These are phyloP conservation scores for Solanum bulbocastanum DNA, from an alignment of 257 asterid species.

Conservation along the genomic window DNA sequence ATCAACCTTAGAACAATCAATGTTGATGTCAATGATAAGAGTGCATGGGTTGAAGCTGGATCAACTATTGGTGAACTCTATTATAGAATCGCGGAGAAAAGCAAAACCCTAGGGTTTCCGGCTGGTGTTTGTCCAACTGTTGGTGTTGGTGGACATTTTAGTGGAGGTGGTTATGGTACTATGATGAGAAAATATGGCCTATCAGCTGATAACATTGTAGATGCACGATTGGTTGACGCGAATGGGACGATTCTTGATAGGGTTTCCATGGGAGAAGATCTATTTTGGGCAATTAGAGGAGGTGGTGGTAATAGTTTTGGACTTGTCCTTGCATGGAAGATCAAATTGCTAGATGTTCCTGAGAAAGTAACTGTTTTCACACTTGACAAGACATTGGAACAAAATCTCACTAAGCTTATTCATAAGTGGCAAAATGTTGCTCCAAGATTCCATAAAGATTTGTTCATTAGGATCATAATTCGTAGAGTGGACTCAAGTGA, in stretches of 20 bases:
- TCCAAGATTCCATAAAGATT: background rate
- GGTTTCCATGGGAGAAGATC: background rate
- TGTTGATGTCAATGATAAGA: background rate
- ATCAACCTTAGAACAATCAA: background rate
- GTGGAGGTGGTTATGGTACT: slow-evolving; percentile 3
- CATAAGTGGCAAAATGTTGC: slow-evolving; percentile 7
- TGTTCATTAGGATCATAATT: background rate
- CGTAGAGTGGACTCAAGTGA: background rate
- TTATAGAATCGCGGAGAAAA: background rate
- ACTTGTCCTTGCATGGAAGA: slow-evolving; percentile 2
- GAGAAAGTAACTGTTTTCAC: slow-evolving; percentile 2
- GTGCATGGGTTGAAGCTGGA: slow-evolving; percentile 7
- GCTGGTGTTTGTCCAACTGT: background rate
- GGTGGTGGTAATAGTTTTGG: slow-evolving; percentile 6
- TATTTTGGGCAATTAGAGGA: slow-evolving; percentile 6
- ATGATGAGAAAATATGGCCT: slow-evolving; percentile 2
- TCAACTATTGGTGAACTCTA: slow-evolving; percentile 1
- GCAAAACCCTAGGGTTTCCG: background rate
- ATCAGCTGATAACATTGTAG: slow-evolving; percentile 1
- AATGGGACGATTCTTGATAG: background rate
- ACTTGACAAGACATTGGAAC: background rate
- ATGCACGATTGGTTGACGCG: slow-evolving; percentile 2
- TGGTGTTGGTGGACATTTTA: slow-evolving; percentile 5
- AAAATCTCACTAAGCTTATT: background rate
- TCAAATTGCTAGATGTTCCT: background rate